Evolutionary conservation across 176 grass and related monocot genomes (phyloP).

Genomic region (Bothriochloa decipiens): DNA sequence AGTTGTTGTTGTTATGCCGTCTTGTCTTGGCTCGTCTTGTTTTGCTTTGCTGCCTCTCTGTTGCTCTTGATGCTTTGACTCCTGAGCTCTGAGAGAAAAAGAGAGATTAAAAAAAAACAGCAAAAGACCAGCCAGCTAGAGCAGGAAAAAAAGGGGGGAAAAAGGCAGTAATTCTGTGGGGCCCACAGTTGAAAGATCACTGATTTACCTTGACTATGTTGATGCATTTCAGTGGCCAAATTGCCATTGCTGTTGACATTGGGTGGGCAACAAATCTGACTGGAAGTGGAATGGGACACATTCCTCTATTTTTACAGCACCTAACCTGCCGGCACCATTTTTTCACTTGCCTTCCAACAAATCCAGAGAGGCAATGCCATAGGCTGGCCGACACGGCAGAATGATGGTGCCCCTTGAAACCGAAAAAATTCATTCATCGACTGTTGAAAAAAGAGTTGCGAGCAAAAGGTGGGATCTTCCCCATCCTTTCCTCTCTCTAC

Average conservation of each 20-base stretch:
- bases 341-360: constrained; percentile 4
- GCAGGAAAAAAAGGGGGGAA: neutral
- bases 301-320: neutral
- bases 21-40: too few relatives aligned
- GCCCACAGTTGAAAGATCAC: neutral
- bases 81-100: neutral
- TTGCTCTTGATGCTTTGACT: neutral
- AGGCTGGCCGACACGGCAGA: constrained; percentile 21
- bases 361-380: constrained; percentile 23
- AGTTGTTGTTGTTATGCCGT: too few relatives aligned
- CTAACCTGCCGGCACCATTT: neutral
- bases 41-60: neutral
- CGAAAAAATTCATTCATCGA: neutral
- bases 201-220: constrained; percentile 8
- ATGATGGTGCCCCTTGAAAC: constrained; percentile 44
- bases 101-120: neutral
- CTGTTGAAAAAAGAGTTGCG: neutral
- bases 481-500: constrained; percentile 32
- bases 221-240: neutral
- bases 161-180: constrained; percentile 6
- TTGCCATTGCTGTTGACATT: constrained; percentile 22
- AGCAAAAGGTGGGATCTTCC: constrained; percentile 34
- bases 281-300: neutral
- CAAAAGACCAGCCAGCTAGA: neutral
- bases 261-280: constrained; percentile 17